Evolutionary conservation across 2,329 filamentous ascomycete species (phyloP).

Genomic region (Calonectria pseudoreteaudii): DNA sequence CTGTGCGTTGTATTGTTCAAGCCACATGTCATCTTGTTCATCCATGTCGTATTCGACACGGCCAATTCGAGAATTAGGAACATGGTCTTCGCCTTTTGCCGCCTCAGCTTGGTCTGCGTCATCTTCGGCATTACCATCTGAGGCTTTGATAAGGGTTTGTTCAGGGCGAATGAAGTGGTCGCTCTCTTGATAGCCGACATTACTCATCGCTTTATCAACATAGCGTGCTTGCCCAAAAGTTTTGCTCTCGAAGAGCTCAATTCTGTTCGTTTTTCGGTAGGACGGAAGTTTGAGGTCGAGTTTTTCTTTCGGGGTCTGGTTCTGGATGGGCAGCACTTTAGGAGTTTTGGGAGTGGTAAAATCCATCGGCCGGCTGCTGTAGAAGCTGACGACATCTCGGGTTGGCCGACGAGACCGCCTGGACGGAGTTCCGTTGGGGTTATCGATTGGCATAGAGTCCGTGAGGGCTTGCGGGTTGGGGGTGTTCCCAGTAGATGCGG

Average conservation of each 20-base stretch:
- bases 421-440: slow-evolving; percentile 48
- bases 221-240: slow-evolving; percentile 88
- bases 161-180: slow-evolving; percentile 88
- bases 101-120: slow-evolving; percentile 61
- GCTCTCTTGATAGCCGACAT: slow-evolving; percentile 94
- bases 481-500: slow-evolving; percentile 56
- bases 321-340: slow-evolving; percentile 80
- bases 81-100: slow-evolving; percentile 44
- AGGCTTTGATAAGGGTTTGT: slow-evolving; percentile 74
- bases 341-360: slow-evolving; percentile 64
- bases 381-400: slow-evolving; percentile 65
- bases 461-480: slow-evolving; percentile 51
- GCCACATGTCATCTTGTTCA: slow-evolving; percentile 97
- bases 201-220: slow-evolving; percentile 96
- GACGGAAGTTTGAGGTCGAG: slow-evolving; percentile 82
- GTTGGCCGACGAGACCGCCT: slow-evolving; percentile 58
- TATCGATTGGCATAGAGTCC: slow-evolving; percentile 48
- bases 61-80: slow-evolving; percentile 65
- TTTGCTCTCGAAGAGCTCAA: slow-evolving; percentile 85
- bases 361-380: slow-evolving; percentile 61
- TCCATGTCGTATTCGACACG: slow-evolving; percentile 99
- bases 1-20: slow-evolving; percentile 84
- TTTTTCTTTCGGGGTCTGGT: slow-evolving; percentile 83
- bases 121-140: slow-evolving; percentile 69
- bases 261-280: slow-evolving; percentile 82